A percentile compares a stretch with the other conserved stretches of the same genome.
These are phyloP conservation scores for Fusarium napiforme DNA, from an alignment of 2,329 filamentous ascomycete species.

Conservation along the genomic window DNA sequence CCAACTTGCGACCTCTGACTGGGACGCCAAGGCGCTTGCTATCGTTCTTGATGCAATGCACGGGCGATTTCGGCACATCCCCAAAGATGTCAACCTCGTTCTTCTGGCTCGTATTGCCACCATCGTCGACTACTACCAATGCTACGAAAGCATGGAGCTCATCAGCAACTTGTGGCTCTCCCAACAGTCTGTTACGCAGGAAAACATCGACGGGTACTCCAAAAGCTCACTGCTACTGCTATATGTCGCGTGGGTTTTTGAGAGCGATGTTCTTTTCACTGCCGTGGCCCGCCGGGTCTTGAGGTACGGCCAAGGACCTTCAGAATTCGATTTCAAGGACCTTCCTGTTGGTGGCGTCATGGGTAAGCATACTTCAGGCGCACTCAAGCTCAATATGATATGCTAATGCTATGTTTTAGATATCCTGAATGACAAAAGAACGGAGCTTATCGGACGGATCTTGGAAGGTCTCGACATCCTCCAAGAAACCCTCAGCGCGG, in stretches of 20 bases:
- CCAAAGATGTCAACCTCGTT: neutral
- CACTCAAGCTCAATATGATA: rapidly evolving
- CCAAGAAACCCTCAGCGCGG: rapidly evolving
- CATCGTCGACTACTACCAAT: slow-evolving; percentile 18
- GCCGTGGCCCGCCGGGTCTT: too few species aligned
- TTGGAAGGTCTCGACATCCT: rapidly evolving
- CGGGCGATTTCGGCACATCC: neutral
- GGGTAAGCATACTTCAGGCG: neutral
- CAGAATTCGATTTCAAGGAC: neutral
- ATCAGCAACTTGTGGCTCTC: too few species aligned
- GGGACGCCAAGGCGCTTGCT: neutral
- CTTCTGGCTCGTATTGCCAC: neutral
- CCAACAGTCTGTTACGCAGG: neutral
- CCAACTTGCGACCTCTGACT: neutral
- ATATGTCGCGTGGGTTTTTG: neutral
- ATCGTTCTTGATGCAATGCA: slow-evolving; percentile 4
- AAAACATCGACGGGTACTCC: rapidly evolving
- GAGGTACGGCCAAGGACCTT: rapidly evolving
- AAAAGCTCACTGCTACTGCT: rapidly evolving
- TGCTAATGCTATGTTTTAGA: neutral
- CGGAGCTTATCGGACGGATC: neutral
- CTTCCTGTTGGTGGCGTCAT: rapidly evolving
- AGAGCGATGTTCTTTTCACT: rapidly evolving
- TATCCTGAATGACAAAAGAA: neutral
- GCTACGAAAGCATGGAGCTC: neutral